Base-by-base conservation (phyloP, 1,139 yeast genomes). In the Candida sojae region DNA sequence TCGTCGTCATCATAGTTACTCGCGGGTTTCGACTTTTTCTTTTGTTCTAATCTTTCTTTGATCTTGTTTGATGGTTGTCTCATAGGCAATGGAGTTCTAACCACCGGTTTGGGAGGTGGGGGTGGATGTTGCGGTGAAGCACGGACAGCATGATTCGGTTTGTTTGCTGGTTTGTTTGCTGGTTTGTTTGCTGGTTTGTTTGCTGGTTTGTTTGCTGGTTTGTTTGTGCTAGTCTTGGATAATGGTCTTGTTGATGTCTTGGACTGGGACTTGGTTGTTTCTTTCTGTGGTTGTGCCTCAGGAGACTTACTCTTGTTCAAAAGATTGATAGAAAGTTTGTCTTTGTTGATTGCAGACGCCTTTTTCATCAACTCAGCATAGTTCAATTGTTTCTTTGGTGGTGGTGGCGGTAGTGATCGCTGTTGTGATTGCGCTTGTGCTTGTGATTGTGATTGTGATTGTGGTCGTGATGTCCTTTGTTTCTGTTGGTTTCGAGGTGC, bases 321-420 rank as follows among this genome's bases (percentile, higher is more conserved):
- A 45, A 67, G 67, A 6, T 64, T 60, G 25, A 76, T 71, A 4
- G 75, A 67, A 36, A 76, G 63, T 53, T 74, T 75, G 44, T 65
- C 62, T 44, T 70, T 70, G 50, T 75, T 83, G 11, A 82, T 77
- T 29, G 70, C 67, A n/a, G 82, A 81, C 0, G 93, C 93, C 59
- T 82, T 81, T 55, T 80, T 81, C 89, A 86, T 85, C 51, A 87
- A 68, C 49, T 86, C 89, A 43, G 77, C 79, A 58, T 84, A 87
- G 9, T 83, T 75, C 61, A 84, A 64, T 57, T 84, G 84, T 56
- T 82, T 79, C 10, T 55, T 57, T 11, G 62, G 59, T 8, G 44
- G 35, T 5, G 53, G 60, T 46, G 47, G 46, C 45, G 25, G 53
- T 8, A 37, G 30, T 26, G 6, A 42, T 3, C 46, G n/a, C 17